Base-by-base conservation (phyloP, 2,329 filamentous ascomycete species). In the Trichoderma sp. region DNA sequence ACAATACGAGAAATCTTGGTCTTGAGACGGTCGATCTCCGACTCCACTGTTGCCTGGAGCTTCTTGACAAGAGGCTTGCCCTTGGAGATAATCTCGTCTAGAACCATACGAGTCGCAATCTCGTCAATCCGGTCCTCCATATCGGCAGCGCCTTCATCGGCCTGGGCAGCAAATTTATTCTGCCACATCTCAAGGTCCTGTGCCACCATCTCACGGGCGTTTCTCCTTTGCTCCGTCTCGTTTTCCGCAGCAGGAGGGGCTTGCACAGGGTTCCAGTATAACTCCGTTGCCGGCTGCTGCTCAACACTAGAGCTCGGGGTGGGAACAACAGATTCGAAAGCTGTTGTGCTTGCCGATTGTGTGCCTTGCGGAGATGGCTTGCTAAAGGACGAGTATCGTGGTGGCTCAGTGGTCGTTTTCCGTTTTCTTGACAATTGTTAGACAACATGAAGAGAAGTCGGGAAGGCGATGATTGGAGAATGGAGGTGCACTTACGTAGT, bases 121-220 rank as follows among this genome's bases (percentile, higher is more conserved):
- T 92, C 89, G 39, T 85, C 82, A 19, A 90, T 80, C 39, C 89
- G 86, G 4, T 88, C 84, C 37, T 94, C 91, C 70, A 98, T 92
- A 70, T 95, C 86, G 22, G 76, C 75, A 4, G 86, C 86, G 5
- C 93, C 94, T 76, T 96, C 93, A 69, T 96, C 91, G 8, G 92
- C 92, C 10, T 93, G 93, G 69, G 89, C 88, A 32, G 91, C 86
- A 76, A 97, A 97, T 75, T 97, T 96, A 70, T 88, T 87, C 78
- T 97, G 91, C 94, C 95, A 99, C 67, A 86, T 85, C 71, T 87
- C 86, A 15, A 99, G 85, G 76, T 99, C 95, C 53, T 90, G 86
- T 2, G 89, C 84, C 50, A 98, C 91, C 70, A 86, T 87, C 73
- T 90, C 86, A 53, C 88, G 87, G 2, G 86, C 86, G 4, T 83